Evolutionary conservation across 176 grass and related monocot genomes (phyloP), one percentile per base, ranked within the genome.

Genomic region (Juncus effusus): DNA sequence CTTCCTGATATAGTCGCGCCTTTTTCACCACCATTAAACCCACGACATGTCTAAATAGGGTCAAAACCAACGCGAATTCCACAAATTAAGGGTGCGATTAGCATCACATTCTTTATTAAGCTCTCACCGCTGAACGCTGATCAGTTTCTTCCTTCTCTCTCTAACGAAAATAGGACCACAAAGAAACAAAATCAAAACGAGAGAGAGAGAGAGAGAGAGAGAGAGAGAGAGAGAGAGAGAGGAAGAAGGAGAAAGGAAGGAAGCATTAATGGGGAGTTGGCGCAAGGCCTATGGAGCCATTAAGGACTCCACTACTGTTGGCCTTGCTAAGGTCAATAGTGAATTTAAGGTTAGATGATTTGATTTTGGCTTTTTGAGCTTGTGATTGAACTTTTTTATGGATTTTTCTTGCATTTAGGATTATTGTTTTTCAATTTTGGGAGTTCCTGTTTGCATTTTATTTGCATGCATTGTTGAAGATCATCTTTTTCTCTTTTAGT

Each of bases 271-370:
- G 81, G 67, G 61, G 56, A 69, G 74, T 12, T 96, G 87, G 93
- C 93, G 93, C 56, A 91, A 91, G 82, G 93, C 87, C 82, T 89
- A 89, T 63, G 88, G 88, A 87, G 88, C 88, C 42, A 78, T 97
- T 69, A 97, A 97, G 80, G 94, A 97, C 61, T 89, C 94, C 85
- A 97, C 94, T 77, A 92, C 83, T 77, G 88, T 97, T 52, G 88
- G 94, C 75, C 94, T 97, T 61, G 94, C 94, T 59, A 97, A 97
- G 67, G 79, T 97, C 72, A 97, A 92, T 74, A 89, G 88, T 77
- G 88, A 97, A 78, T 97, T 77, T 79, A 97, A 97, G 94, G 94
- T 97, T 6, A 63, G 19, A 28, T 28, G 19, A 1, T 28, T 28
- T 28, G 19, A 28, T 28, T 28, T 28, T 28, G 19, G 19, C 19